Evolutionary conservation across 345 rosid species (phyloP).

Genomic region (Psidium guajava): DNA sequence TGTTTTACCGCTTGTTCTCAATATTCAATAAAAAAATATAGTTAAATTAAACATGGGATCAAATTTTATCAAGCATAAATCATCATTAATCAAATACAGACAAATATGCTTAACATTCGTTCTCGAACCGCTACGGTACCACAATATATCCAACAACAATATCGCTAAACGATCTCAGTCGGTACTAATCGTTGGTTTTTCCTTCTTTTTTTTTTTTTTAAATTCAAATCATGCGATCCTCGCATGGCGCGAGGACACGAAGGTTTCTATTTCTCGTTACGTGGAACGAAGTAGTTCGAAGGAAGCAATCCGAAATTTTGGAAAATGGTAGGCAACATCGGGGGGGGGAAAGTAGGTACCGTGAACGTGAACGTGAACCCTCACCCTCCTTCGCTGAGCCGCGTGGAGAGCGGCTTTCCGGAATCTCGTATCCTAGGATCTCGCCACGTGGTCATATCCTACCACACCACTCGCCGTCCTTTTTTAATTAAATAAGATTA

Average conservation of each 20-base stretch:
- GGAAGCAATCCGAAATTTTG: not conserved
- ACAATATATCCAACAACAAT: not conserved
- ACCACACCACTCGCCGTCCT: not conserved
- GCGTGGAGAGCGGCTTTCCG: not conserved
- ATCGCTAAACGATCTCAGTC: not conserved
- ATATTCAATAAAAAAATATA: too few species aligned
- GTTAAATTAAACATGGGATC: rapidly evolving
- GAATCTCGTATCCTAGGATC: conserved; percentile 29
- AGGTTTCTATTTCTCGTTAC: not conserved
- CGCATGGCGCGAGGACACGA: not conserved
- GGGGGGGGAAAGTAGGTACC: not conserved
- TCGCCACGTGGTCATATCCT: conserved; percentile 32
- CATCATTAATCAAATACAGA: too few species aligned
- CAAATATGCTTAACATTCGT: too few species aligned
- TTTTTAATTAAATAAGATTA: not conserved
- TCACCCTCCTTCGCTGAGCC: not conserved
- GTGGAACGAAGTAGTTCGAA: not conserved
- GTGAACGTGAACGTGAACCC: not conserved
- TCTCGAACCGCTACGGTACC: not conserved
- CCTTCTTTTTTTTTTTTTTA: too few species aligned
- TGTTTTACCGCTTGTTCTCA: too few species aligned
- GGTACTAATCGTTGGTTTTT: too few species aligned
- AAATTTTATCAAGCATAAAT: too few species aligned
- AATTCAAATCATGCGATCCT: not conserved
- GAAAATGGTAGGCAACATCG: not conserved